Base-by-base conservation (phyloP, 225 moss, liverwort and hornwort species). In the Anthoceros angustus region DNA sequence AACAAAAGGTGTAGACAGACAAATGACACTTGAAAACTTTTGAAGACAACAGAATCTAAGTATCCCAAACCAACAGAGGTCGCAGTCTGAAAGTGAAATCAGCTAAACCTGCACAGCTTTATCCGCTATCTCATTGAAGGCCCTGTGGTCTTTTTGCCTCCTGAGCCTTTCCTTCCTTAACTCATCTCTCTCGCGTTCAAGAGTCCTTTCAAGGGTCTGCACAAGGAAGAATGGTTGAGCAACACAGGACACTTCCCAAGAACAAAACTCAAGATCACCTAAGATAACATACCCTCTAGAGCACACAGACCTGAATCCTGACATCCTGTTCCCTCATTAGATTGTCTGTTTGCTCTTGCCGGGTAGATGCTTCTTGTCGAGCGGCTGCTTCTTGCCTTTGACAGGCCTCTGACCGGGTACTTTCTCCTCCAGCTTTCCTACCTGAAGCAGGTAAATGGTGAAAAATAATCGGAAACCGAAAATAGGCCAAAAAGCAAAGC, bases 101-200 rank as follows among this genome's bases (percentile, higher is more conserved):
- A 43, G 41, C 15, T 39, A 42, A 42, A 43, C n/a, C 46, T 62
- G 43, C 39, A 84, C 84, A 64, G 82, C 75, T 76, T 89, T 98
- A 42, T 86, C 82, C 39, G 80, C 82, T 32, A 86, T 71, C 62
- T 98, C 95, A 70, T 82, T 73, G 62, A 82, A 87, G 10, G 79
- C 77, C 62, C 80, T 98, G 70, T 88, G 83, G 75, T 89, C 85
- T 66, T 82, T 85, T 69, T 83, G 79, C 70, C 88, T 86, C 68
- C 73, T 74, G 40, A 66, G 63, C 71, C 75, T 91, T 77, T 88
- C 86, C 64, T 84, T 88, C 50, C 77, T 80, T 64, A 78, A 71
- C 70, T 83, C 76, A 61, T 98, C 91, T 69, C 82, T 80, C 69
- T 98, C 95, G 70, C 80, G 83, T 71, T 91, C 95, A 63, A 98